Conservation (phyloP, 1,284 basidiomycete species). For the Naganishia liquefaciens region DNA sequence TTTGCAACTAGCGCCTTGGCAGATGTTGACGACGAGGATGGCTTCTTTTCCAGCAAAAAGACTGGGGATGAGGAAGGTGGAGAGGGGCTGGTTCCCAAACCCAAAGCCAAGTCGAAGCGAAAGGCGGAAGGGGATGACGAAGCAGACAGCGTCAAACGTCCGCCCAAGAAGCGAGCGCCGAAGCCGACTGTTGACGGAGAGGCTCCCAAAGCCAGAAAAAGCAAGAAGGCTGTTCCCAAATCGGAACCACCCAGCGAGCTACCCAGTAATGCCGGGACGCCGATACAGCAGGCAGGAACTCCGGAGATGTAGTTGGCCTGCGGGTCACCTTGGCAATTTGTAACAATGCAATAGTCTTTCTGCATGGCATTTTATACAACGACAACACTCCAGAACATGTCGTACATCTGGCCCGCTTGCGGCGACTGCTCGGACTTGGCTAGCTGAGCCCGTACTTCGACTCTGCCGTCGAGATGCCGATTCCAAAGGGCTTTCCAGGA, state of each 20-base stretch:
- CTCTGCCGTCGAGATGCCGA: neutral
- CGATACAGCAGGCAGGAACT: slow-evolving; percentile 2
- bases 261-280: slow-evolving; percentile 11
- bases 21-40: slow-evolving; percentile 25
- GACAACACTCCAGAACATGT: slow-evolving; percentile 14
- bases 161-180: slow-evolving; percentile 20
- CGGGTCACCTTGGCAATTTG: neutral
- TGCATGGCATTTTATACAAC: neutral
- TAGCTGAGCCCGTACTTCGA: slow-evolving; percentile 1
- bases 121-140: slow-evolving; percentile 8
- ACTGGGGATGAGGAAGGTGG: slow-evolving; percentile 41
- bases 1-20: slow-evolving; percentile 3
- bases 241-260: slow-evolving; percentile 9
- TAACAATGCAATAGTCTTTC: neutral
- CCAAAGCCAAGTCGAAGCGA: slow-evolving; percentile 20
- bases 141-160: slow-evolving; percentile 4
- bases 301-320: neutral
- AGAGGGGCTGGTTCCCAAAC: slow-evolving; percentile 34
- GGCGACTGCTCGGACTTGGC: neutral
- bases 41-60: slow-evolving; percentile 18
- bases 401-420: neutral
- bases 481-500: slow-evolving; percentile 27
- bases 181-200: slow-evolving; percentile 8
- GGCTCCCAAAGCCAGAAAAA: slow-evolving; percentile 12
- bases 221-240: slow-evolving; percentile 18